A percentile compares a stretch with the other conserved stretches of the same genome.
These are phyloP conservation scores for Didymella sp. DNA, from an alignment of 2,329 filamentous ascomycete genomes.

Conservation along the genomic window DNA sequence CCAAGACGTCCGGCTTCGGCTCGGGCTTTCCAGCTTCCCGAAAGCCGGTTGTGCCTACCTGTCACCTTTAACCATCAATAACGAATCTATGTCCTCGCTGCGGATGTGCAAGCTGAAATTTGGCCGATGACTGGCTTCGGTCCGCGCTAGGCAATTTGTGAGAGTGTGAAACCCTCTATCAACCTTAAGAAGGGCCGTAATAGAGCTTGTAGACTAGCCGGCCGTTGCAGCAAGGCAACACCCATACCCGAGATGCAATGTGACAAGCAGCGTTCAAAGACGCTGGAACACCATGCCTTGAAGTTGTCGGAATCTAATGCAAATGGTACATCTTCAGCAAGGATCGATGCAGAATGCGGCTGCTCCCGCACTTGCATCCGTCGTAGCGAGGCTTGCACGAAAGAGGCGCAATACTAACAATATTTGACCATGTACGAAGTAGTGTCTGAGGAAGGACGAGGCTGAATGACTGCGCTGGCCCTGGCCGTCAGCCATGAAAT, in stretches of 20 bases:
- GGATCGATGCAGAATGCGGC: slow-evolving; percentile 18
- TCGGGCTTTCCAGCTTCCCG: slow-evolving; percentile 14
- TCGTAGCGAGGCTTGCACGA: not conserved
- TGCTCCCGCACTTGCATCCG: slow-evolving; percentile 7
- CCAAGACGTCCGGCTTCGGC: slow-evolving; percentile 6
- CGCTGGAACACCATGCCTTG: not conserved
- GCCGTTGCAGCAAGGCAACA: not conserved
- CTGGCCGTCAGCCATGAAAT: not conserved
- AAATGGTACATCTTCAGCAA: slow-evolving; percentile 15
- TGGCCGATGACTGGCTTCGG: not conserved
- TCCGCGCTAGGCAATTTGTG: not conserved
- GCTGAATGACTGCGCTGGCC: not conserved
- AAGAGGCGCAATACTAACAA: not conserved
- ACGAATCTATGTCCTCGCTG: not conserved
- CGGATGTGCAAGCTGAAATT: not conserved
- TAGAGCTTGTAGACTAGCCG: not conserved
- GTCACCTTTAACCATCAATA: not conserved
- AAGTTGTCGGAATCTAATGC: not conserved
- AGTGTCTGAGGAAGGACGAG: not conserved
- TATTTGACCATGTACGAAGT: not conserved
- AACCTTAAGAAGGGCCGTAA: not conserved
- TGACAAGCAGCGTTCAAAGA: not conserved
- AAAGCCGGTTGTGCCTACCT: slow-evolving; percentile 1
- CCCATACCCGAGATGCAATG: not conserved
- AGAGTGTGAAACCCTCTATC: not conserved